Conservation (phyloP, 306 rosid genomes). For the Cucumis melo region DNA sequence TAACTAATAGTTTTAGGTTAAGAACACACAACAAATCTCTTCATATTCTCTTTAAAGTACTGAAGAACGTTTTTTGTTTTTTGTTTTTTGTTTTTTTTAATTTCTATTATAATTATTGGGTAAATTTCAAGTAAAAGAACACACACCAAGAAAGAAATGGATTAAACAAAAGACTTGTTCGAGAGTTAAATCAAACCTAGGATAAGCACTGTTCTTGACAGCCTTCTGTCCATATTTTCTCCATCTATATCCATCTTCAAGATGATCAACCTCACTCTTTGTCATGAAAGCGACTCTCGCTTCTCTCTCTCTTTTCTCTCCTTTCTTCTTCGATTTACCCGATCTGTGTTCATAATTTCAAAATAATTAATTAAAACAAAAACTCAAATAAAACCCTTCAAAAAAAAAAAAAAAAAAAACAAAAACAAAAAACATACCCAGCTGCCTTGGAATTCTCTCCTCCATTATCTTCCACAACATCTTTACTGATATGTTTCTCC, state of each 20-base stretch:
- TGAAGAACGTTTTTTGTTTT: too few relatives aligned
- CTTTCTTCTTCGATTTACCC: constrained; percentile 44
- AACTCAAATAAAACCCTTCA: background rate
- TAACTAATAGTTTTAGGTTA: too few relatives aligned
- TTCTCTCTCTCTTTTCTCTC: constrained; percentile 44
- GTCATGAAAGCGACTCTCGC: constrained; percentile 69
- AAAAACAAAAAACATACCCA: constrained; percentile 26
- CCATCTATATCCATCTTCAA: constrained; percentile 76
- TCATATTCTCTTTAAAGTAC: too few relatives aligned
- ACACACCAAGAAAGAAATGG: too few relatives aligned
- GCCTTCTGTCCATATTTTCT: constrained; percentile 76
- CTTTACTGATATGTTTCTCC: constrained; percentile 20
- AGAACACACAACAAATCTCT: too few relatives aligned
- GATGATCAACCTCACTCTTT: constrained; percentile 59
- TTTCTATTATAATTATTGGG: too few relatives aligned
- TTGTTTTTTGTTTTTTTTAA: too few relatives aligned
- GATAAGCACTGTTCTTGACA: constrained; percentile 61
- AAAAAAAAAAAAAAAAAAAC: background rate
- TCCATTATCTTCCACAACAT: constrained; percentile 12
- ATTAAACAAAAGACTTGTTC: background rate
- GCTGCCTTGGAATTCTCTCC: constrained; percentile 41
- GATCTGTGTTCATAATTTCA: constrained; percentile 6
- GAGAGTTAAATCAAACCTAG: constrained; percentile 26
- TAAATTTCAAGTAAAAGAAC: too few relatives aligned
- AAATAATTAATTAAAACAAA: background rate